Evolutionary conservation across 164 flowering plant species (phyloP), one percentile per base, ranked within the genome.

Genomic region (Santalum album): DNA sequence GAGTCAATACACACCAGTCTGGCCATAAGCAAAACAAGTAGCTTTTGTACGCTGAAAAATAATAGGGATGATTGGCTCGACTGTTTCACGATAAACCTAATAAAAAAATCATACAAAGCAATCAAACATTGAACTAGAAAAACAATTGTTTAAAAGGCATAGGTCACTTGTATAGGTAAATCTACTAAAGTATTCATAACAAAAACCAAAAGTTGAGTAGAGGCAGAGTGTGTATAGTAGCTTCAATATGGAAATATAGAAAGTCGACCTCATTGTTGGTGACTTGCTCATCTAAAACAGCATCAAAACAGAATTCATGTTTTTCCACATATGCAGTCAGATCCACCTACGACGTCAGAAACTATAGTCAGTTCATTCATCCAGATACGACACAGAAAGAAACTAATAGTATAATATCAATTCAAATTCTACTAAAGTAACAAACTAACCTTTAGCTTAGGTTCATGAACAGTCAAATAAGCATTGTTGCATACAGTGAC

Each of bases 21-120:
- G 99, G 49, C 99, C 99, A 77, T 92, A 92, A 15, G 99, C 99
- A 71, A 92, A 92, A 75, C 99, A 92, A 25, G 99, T 92, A 48
- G 99, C 99, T 73, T 89, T 92, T 35, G 97, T 87, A 58, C 91
- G 70, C 67, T 89, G 91, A 62, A 92, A 92, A 42, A 92, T 87
- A 50, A 69, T 79, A 24, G 99, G 99, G 65, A 92, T 85, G 38
- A 89, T 92, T 51, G 99, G 99, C 64, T 86, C 81, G 24, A 92
- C 90, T 15, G 99, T 89, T 6, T 38, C 83, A 45, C 84, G 83
- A 73, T 92, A 92, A 7, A 92, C 97, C 99, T 92, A 77, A 36
- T 58, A 52, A 65, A 64, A 48, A 7, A 62, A 39, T 44, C 25
- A 57, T 22, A 23, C 14, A 6, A 44, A 58, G 22, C 18, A 43